These are phyloP conservation scores for Fusarium sp. DNA, from an alignment of 2,329 filamentous ascomycete genomes.

Conservation along the genomic window DNA sequence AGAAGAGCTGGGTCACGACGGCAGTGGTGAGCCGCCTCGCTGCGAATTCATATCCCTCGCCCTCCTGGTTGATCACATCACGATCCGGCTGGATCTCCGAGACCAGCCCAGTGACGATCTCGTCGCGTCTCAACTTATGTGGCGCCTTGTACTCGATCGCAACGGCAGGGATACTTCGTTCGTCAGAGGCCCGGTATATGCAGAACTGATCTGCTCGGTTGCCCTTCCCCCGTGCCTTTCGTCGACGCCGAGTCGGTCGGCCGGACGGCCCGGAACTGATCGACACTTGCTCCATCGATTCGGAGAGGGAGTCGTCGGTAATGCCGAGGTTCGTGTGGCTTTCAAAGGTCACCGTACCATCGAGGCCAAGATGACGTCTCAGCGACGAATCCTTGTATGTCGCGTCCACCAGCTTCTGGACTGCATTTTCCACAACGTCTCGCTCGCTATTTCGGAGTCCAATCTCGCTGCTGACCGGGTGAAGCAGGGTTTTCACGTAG, in stretches of 20 bases:
- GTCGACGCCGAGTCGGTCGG: neutral
- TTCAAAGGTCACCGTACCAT: slow-evolving; percentile 49
- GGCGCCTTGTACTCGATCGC: neutral
- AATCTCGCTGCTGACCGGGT: slow-evolving; percentile 49
- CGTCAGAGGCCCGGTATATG: neutral
- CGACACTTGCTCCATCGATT: slow-evolving; percentile 33
- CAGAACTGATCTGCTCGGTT: slow-evolving; percentile 26
- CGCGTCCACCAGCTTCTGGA: slow-evolving; percentile 46
- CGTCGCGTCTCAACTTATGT: neutral
- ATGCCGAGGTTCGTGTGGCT: slow-evolving; percentile 49
- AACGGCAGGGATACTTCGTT: neutral
- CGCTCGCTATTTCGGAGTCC: slow-evolving; percentile 48
- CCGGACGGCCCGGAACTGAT: neutral
- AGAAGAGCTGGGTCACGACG: neutral
- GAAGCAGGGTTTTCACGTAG: slow-evolving; percentile 44
- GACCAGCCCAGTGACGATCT: neutral
- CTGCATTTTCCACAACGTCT: slow-evolving; percentile 50
- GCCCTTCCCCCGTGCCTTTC: slow-evolving; percentile 42
- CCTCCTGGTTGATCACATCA: slow-evolving; percentile 47
- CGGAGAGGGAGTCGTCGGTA: slow-evolving; percentile 35
- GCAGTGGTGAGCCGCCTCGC: slow-evolving; percentile 18
- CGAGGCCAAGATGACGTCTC: slow-evolving; percentile 44
- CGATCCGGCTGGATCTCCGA: slow-evolving; percentile 12
- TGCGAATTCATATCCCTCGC: slow-evolving; percentile 43
- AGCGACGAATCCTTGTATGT: slow-evolving; percentile 43